phyloP scores from a whole-genome alignment of 75 land plant species.

The Cupressus sempervirens region DNA sequence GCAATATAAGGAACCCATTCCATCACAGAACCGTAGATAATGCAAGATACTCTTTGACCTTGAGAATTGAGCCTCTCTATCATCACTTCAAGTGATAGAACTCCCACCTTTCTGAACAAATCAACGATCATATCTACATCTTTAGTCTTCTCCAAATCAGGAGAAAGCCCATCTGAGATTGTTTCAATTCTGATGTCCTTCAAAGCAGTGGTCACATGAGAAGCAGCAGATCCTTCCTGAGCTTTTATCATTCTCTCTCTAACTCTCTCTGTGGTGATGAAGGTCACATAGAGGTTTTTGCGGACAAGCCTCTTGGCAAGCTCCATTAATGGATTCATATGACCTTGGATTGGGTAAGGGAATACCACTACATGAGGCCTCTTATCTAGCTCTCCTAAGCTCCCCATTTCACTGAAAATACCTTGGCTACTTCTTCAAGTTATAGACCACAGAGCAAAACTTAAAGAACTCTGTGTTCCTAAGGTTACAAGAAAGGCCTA shows the following conservation, averaged over 20 bases:
- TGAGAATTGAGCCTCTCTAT: conserved; percentile 17
- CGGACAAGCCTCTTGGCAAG: no score
- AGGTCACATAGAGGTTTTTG: conserved; percentile 14
- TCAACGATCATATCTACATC: neutral
- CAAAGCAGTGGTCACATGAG: neutral
- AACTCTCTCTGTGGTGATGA: conserved; percentile 32
- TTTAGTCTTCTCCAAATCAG: neutral
- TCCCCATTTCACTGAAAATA: neutral
- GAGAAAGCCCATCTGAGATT: neutral
- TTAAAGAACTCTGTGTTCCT: no score
- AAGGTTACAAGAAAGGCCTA: no score
- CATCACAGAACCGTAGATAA: conserved; percentile 35
- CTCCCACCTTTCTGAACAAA: neutral
- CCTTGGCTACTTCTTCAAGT: no score
- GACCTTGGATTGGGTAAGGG: conserved; percentile 8
- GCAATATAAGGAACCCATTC: conserved; percentile 59
- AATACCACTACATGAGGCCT: conserved; percentile 7
- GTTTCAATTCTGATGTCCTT: neutral
- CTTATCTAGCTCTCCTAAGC: neutral
- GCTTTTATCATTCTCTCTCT: conserved; percentile 16
- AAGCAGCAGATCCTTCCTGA: neutral
- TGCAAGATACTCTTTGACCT: conserved; percentile 31
- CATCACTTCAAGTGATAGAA: conserved; percentile 15
- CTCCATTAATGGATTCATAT: conserved; percentile 6
- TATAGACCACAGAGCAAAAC: no score